A percentile compares a stretch with the other conserved stretches of the same genome.
phyloP scores from a whole-genome alignment of 2,329 filamentous ascomycete genomes.

The Sclerotinia spermophila region DNA sequence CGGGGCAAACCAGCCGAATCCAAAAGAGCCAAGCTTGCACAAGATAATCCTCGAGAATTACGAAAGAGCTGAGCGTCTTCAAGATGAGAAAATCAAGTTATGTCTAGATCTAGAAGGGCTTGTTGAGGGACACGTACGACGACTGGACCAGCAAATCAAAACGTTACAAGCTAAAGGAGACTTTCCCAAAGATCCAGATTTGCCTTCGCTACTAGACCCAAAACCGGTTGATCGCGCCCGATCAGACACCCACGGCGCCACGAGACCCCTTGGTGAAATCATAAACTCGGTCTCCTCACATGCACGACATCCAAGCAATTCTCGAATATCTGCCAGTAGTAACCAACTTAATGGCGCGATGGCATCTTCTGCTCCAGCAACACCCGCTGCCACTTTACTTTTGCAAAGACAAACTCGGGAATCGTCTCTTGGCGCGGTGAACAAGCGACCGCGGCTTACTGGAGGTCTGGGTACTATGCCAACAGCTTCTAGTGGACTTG shows the following conservation, averaged over 20 bases:
- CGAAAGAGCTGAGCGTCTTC: slow-evolving; percentile 63
- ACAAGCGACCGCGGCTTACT: slow-evolving; percentile 48
- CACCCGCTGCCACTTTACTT: slow-evolving; percentile 58
- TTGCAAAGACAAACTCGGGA: slow-evolving; percentile 55
- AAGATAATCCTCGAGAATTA: slow-evolving; percentile 66
- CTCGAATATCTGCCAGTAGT: slow-evolving; percentile 27
- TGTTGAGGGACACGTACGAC: slow-evolving; percentile 60
- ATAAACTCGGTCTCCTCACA: slow-evolving; percentile 29
- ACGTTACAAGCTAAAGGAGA: slow-evolving; percentile 58
- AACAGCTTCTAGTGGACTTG: slow-evolving; percentile 54
- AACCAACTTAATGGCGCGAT: slow-evolving; percentile 26
- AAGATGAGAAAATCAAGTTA: slow-evolving; percentile 71
- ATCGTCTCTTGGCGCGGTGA: slow-evolving; percentile 55
- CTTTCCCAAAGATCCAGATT: slow-evolving; percentile 48
- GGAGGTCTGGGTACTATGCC: slow-evolving; percentile 46
- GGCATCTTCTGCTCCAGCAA: slow-evolving; percentile 53
- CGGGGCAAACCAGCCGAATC: slow-evolving; percentile 68
- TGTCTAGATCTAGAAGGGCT: slow-evolving; percentile 59
- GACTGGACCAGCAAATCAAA: slow-evolving; percentile 61
- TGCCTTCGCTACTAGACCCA: slow-evolving; percentile 60
- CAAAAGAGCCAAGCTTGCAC: slow-evolving; percentile 68
- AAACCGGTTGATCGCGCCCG: slow-evolving; percentile 46
- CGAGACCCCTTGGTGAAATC: slow-evolving; percentile 30
- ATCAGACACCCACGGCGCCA: slow-evolving; percentile 22
- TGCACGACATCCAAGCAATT: slow-evolving; percentile 33